Evolutionary conservation across 129 eudicot species (phyloP), one percentile per base, ranked within the genome.

Genomic region (Apium graveolens): DNA sequence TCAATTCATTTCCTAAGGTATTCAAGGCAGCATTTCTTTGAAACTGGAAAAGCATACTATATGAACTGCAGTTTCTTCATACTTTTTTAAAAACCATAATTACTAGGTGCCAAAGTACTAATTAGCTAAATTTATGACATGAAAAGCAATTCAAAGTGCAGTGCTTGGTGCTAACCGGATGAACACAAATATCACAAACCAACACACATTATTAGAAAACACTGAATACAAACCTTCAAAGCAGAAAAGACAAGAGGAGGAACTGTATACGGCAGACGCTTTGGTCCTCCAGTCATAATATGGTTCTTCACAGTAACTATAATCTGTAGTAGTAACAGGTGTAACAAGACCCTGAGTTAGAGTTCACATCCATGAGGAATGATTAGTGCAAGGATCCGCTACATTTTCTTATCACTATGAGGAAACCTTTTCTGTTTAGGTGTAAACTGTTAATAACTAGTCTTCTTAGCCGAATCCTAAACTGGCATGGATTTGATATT

Each of bases 171-270:
- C 24, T 18, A 49, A 49, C n/a, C 20, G 37, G 46, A 18, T 20
- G 45, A 34, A 37, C 44, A 70, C 73, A 31, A 1, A 14, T 1
- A 65, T 21, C 11, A 53, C 34, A 35, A 44, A 44, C 16, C 7
- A 24, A 11, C 29, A 76, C 11, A 27, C 37, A 34, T 27, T 5
- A 73, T 17, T 53, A 69, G 63, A 35, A 27, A 79, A 79, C 26
- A 73, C 20, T 66, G 17, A 55, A 53, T 34, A 20, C 88, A 76
- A 85, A 96, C 99, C 99, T 89, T 90, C 81, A 96, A 88, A 75
- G 97, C 91, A 82, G 99, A 88, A 81, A 92, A 90, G 48, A 92
- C 99, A 53, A 96, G 90, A 83, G 99, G 90, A 68, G 99, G 99
- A 78, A 96, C 88, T 51, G 99, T 96, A 76, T 92, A 92, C 49